Percentiles rank a stretch among this genome's conserved stretches.
These are phyloP conservation scores for Niebla homalea DNA, from an alignment of 495 filamentous ascomycete genomes.

Conservation along the genomic window DNA sequence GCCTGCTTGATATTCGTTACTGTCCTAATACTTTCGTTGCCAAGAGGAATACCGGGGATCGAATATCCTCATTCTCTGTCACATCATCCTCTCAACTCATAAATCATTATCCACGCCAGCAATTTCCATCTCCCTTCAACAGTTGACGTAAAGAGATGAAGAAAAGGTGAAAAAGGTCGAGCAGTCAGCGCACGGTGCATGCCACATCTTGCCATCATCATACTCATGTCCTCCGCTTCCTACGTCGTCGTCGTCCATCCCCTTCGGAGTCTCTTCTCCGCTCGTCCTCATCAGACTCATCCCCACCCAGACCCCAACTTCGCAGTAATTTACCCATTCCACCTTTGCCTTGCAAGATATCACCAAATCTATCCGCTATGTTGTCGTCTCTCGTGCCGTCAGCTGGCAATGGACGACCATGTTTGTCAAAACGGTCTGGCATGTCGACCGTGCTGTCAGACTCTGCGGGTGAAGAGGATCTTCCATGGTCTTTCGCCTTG, in stretches of 20 bases:
- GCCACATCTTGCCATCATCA: too few relatives aligned
- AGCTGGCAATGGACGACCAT: conserved; percentile 38
- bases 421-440: conserved; percentile 52
- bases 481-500: conserved; percentile 3
- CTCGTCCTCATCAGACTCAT: neutral
- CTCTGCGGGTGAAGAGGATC: conserved; percentile 17
- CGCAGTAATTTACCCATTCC: conserved; percentile 10
- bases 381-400: conserved; percentile 22
- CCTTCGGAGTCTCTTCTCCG: conserved; percentile 2
- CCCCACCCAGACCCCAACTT: conserved; percentile 15
- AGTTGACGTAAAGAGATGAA: neutral
- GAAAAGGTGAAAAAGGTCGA: neutral
- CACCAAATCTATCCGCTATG: conserved; percentile 23
- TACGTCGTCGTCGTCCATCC: conserved; percentile 8
- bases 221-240: neutral
- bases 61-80: too few relatives aligned
- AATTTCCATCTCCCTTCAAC: neutral
- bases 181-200: too few relatives aligned
- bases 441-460: conserved; percentile 41
- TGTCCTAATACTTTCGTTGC: too few relatives aligned
- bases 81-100: neutral
- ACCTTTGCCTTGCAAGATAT: conserved; percentile 23
- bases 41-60: too few relatives aligned
- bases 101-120: neutral
- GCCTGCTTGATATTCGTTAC: neutral